Percentiles rank a stretch among this genome's conserved stretches.
phyloP scores from a whole-genome alignment of 106 monocot genomes.

The Acanthochlamys bracteata region DNA sequence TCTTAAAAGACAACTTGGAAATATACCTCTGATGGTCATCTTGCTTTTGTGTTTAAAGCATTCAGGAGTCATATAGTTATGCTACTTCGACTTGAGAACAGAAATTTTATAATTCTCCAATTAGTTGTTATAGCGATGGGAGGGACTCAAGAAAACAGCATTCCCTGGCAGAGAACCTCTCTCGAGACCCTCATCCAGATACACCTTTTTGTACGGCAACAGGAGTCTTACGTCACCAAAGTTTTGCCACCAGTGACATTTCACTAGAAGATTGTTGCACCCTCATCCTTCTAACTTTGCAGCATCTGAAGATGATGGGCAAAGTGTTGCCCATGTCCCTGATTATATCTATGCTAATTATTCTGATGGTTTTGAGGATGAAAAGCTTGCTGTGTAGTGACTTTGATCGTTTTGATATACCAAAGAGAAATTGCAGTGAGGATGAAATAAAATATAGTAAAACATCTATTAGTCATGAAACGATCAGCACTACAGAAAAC shows the following conservation, averaged over 20 bases:
- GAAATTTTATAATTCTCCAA: background rate
- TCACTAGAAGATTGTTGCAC: slow-evolving; percentile 29
- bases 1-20: too few species aligned
- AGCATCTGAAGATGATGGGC: slow-evolving; percentile 46
- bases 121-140: slow-evolving; percentile 25
- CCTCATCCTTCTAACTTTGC: slow-evolving; percentile 5
- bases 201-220: slow-evolving; percentile 19
- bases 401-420: slow-evolving; percentile 34
- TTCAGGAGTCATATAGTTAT: background rate
- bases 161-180: slow-evolving; percentile 44
- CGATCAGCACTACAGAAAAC: background rate
- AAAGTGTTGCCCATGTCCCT: slow-evolving; percentile 49
- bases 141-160: slow-evolving; percentile 18
- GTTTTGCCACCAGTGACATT: slow-evolving; percentile 41
- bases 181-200: slow-evolving; percentile 8
- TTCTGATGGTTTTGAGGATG: slow-evolving; percentile 51
- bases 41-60: background rate
- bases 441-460: slow-evolving; percentile 31
- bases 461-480: slow-evolving; percentile 5
- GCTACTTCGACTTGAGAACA: background rate
- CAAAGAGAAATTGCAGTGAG: slow-evolving; percentile 9
- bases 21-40: too few species aligned
- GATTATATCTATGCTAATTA: slow-evolving; percentile 38
- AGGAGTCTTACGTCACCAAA: slow-evolving; percentile 34
- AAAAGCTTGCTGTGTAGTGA: slow-evolving; percentile 39